Evolutionary conservation across 1,284 basidiomycete species (phyloP).

Genomic region (Laetiporus sulphureus): DNA sequence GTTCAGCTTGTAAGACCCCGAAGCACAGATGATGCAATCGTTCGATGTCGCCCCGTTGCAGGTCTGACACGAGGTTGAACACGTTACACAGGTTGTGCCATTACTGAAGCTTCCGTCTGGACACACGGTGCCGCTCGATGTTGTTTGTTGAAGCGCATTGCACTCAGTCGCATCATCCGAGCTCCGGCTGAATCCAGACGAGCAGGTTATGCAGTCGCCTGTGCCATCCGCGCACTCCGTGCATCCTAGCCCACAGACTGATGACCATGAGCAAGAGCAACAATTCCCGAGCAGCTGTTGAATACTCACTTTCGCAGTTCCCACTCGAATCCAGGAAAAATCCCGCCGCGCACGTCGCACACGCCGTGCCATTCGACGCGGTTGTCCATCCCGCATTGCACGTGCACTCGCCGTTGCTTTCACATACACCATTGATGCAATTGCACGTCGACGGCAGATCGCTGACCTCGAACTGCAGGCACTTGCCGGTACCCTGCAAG

Average conservation of each 20-base stretch:
- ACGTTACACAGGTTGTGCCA: slow-evolving; percentile 47
- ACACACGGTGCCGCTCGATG: slow-evolving; percentile 50
- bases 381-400: slow-evolving; percentile 75
- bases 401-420: slow-evolving; percentile 55
- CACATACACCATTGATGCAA: slow-evolving; percentile 72
- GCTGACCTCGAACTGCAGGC: slow-evolving; percentile 42
- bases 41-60: slow-evolving; percentile 65
- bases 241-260: slow-evolving; percentile 69
- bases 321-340: slow-evolving; percentile 68
- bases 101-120: slow-evolving; percentile 59
- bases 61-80: slow-evolving; percentile 61
- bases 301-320: slow-evolving; percentile 60
- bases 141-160: slow-evolving; percentile 40
- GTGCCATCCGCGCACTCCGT: slow-evolving; percentile 56
- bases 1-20: slow-evolving; percentile 52
- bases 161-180: slow-evolving; percentile 65
- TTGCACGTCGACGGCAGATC: slow-evolving; percentile 63
- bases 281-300: neutral
- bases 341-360: slow-evolving; percentile 64
- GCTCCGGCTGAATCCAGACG: slow-evolving; percentile 56
- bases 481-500: slow-evolving; percentile 64
- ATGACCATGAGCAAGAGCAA: slow-evolving; percentile 16
- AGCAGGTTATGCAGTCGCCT: slow-evolving; percentile 68
- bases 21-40: slow-evolving; percentile 61
- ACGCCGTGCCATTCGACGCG: slow-evolving; percentile 62